Evolutionary conservation across 2,329 filamentous ascomycete genomes (phyloP), one percentile per base, ranked within the genome.

Genomic region (Tolypocladium inflatum): DNA sequence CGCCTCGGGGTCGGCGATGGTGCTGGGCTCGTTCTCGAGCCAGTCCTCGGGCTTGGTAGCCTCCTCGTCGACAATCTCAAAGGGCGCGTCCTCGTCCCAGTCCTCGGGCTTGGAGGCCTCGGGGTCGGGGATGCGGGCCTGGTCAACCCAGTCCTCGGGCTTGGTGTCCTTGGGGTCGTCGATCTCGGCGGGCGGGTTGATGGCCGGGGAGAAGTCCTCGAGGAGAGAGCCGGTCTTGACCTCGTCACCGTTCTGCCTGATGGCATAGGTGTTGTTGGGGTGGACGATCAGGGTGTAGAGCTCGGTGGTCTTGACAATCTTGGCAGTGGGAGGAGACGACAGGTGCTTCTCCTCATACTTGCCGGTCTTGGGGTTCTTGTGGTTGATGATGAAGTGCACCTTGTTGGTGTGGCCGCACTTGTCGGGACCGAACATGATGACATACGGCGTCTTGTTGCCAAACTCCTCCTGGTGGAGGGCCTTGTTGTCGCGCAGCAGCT

Each of bases 341-440:
- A 99, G 84, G 79, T 99, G 94, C 88, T 99, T 99, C 89, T 99
- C 94, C 84, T 99, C 93, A 71, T 99, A 99, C 78, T 97, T 91
- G 80, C 93, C 93, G 53, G 91, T 97, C 89, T 96, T 97, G 73
- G 94, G 94, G 86, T 97, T 99, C 90, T 97, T 99, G 89, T 99
- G 94, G 79, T 95, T 94, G 86, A 99, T 96, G 76, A 99, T 99
- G 80, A 99, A 96, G 77, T 86, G 83, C 56, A 95, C 90, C 88
- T 97, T 97, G 88, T 99, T 99, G 76, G 91, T 97, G 74, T 91
- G 85, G 76, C 94, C 94, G 75, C 94, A 99, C 88, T 97, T 97
- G 82, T 99, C 94, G 68, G 94, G 94, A 66, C 94, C 94, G 74
- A 99, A 99, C 94, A 99, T 99, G 83, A 99, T 96, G 67, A 99